phyloP scores from a whole-genome alignment of 306 rosid species.

The Spatholobus suberectus region DNA sequence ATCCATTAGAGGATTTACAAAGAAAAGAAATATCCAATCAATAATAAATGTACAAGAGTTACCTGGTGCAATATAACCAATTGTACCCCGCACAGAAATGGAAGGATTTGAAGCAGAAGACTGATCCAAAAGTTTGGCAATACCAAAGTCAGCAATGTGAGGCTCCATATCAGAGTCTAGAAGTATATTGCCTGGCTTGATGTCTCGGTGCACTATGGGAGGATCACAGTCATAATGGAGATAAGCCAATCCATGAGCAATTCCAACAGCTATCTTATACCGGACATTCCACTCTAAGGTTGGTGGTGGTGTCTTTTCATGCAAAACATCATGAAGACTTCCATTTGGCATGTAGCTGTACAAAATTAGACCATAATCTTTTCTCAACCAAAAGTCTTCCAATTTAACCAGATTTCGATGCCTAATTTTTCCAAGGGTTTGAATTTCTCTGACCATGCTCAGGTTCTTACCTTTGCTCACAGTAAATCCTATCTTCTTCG shows the following conservation, averaged over 20 bases:
- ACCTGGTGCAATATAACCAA: slow-evolving; percentile 93
- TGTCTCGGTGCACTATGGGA: slow-evolving; percentile 81
- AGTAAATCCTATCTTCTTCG: slow-evolving; percentile 67
- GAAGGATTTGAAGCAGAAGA: slow-evolving; percentile 55
- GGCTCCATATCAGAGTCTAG: slow-evolving; percentile 86
- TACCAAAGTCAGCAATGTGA: slow-evolving; percentile 80
- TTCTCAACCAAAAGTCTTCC: slow-evolving; percentile 68
- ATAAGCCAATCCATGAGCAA: slow-evolving; percentile 79
- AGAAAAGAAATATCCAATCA: slow-evolving; percentile 12
- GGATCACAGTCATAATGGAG: slow-evolving; percentile 87
- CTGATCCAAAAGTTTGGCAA: slow-evolving; percentile 81
- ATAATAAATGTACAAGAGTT: not conserved
- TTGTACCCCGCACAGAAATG: slow-evolving; percentile 61
- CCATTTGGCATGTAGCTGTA: slow-evolving; percentile 85
- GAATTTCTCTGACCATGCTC: slow-evolving; percentile 75
- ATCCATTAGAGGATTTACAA: not conserved
- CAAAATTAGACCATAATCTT: slow-evolving; percentile 71
- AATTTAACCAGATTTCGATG: slow-evolving; percentile 79
- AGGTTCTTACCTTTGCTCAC: slow-evolving; percentile 52
- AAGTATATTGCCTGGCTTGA: slow-evolving; percentile 85
- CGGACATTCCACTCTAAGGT: slow-evolving; percentile 71
- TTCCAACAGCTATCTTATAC: slow-evolving; percentile 71
- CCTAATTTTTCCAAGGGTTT: slow-evolving; percentile 66
- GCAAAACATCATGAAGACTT: slow-evolving; percentile 81
- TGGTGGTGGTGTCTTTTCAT: slow-evolving; percentile 55